Conservation (phyloP, 2,329 filamentous ascomycete genomes). For the Albophoma yamanashiensis region DNA sequence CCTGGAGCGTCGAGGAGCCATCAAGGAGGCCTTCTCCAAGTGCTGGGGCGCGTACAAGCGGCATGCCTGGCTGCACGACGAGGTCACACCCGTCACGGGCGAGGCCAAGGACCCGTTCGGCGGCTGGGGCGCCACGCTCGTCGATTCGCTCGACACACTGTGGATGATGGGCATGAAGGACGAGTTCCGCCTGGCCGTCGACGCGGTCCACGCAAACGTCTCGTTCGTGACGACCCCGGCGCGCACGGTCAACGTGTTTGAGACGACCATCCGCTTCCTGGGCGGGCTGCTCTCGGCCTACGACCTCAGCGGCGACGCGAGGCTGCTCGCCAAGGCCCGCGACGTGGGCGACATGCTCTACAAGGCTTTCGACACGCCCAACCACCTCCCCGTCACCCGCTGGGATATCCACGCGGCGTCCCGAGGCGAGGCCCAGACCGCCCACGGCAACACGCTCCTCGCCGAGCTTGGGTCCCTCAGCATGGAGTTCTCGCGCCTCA, state of each 20-base stretch:
- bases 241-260: constrained; percentile 37
- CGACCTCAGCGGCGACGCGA: constrained; percentile 32
- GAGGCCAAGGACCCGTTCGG: constrained; percentile 34
- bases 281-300: constrained; percentile 41
- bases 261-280: constrained; percentile 44
- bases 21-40: constrained; percentile 30
- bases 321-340: constrained; percentile 34
- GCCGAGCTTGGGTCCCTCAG: constrained; percentile 56
- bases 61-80: constrained; percentile 41
- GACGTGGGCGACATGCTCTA: constrained; percentile 43
- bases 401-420: constrained; percentile 15
- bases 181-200: constrained; percentile 44
- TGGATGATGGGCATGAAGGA: constrained; percentile 49
- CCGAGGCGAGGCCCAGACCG: constrained; percentile 10
- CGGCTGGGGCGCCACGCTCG: constrained; percentile 46
- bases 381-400: constrained; percentile 31
- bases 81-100: constrained; percentile 37
- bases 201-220: constrained; percentile 29
- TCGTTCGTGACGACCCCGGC: constrained; percentile 36
- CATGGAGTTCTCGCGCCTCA: constrained; percentile 61
- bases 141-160: constrained; percentile 51
- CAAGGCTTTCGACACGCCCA: constrained; percentile 40
- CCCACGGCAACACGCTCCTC: constrained; percentile 27
- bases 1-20: constrained; percentile 24
- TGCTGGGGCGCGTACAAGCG: constrained; percentile 40